Evolutionary conservation across 2,329 filamentous ascomycete species (phyloP).

Genomic region (Metarhizium brunneum): DNA sequence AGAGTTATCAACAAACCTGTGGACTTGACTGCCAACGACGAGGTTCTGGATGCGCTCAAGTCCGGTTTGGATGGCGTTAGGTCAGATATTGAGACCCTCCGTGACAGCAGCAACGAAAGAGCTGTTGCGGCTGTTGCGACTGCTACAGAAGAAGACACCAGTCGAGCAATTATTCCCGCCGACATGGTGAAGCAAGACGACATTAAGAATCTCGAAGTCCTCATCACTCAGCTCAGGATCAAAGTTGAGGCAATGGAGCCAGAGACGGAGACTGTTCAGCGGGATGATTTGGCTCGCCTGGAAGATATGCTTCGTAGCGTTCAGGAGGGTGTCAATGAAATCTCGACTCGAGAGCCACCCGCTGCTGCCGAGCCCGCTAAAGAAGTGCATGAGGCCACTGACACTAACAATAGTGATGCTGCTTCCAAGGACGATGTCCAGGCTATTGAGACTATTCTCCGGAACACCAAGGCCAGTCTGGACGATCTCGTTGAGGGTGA

Average conservation of each 20-base stretch:
- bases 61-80: constrained; percentile 69
- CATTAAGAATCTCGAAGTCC: constrained; percentile 74
- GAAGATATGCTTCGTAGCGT: constrained; percentile 44
- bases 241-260: constrained; percentile 59
- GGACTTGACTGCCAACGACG: constrained; percentile 77
- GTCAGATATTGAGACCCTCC: constrained; percentile 68
- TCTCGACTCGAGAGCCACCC: constrained; percentile 23
- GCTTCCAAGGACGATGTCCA: constrained; percentile 68
- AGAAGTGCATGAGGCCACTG: constrained; percentile 10
- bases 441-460: constrained; percentile 81
- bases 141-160: constrained; percentile 13
- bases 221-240: constrained; percentile 72
- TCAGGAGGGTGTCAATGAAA: constrained; percentile 35
- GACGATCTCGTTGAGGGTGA: constrained; percentile 72
- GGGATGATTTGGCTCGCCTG: constrained; percentile 45
- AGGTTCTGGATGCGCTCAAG: constrained; percentile 81
- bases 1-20: constrained; percentile 66
- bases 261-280: constrained; percentile 27
- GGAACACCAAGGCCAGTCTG: constrained; percentile 79
- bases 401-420: constrained; percentile 21
- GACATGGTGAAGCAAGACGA: constrained; percentile 58
- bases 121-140: constrained; percentile 47
- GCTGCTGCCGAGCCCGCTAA: constrained; percentile 8
- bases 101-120: constrained; percentile 42
- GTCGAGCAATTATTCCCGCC: constrained; percentile 23